Base-by-base conservation (phyloP, 805 yeast species). In the Lipomyces mesembrius region DNA sequence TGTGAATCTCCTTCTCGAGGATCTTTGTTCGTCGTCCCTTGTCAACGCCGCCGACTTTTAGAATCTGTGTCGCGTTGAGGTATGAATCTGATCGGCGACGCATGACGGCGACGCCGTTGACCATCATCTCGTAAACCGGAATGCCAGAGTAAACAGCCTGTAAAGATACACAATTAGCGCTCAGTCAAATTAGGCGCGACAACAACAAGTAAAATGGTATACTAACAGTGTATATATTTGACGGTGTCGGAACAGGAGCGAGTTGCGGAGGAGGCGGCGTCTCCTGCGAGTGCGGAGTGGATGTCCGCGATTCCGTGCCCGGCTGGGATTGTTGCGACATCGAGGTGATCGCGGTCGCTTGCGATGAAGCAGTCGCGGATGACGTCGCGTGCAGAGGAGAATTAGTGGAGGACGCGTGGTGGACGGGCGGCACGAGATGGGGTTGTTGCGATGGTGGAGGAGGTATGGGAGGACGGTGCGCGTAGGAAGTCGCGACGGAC, bases 51-150 rank as follows among this genome's bases (percentile, higher is more conserved):
- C 90, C 91, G 34, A 88, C 83, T 74, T 87, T 88, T 63, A 89
- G 79, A 43, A 88, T 84, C 76, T 88, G 92, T 3, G 92, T 87
- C 22, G 91, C 92, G 75, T 89, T 89, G 71, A 89, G 84, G 81
- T 86, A 85, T 14, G 88, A 83, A 76, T 89, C 92, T 52, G 76
- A 76, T 57, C 84, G 81, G 59, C 92, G 80, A 62, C 91, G 80
- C 91, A 88, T 88, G 39, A 88, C 86, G 22, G 89, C 84, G 39
- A 87, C 84, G 67, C 85, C 88, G 55, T 82, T 78, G 52, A 88
- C 86, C 71, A 83, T 85, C 77, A 85, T 83, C 76, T 89, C 92
- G 72, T 82, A 74, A 34, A 84, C 87, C 3, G 87, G 87, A 20
- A 85, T 84, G 68, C 84, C 86, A 20, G 90, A 84, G 77, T 88